A percentile compares a stretch with the other conserved stretches of the same genome.
Conservation (phyloP, 225 moss, liverwort and hornwort species). For the Polytrichum formosum region DNA sequence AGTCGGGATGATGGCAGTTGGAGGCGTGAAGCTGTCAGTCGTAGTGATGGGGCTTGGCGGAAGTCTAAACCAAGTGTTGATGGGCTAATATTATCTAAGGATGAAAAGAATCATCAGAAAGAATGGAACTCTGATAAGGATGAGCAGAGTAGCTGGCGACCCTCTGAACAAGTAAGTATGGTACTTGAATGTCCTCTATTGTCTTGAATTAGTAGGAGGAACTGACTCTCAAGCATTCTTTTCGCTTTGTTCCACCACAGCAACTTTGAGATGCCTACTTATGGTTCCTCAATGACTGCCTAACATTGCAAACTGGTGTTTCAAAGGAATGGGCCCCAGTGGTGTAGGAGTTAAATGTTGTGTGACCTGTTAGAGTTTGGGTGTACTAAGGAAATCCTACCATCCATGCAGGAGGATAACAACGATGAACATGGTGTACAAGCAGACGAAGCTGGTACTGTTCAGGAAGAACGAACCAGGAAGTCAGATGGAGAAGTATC, state of each 20-base stretch:
- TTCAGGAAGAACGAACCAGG: slow-evolving; percentile 6
- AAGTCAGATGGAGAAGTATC: not conserved
- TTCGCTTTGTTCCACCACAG: too few relatives aligned
- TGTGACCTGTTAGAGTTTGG: too few relatives aligned
- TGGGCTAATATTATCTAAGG: slow-evolving; percentile 22
- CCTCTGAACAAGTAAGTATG: not conserved
- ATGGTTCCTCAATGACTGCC: too few relatives aligned
- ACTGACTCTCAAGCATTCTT: too few relatives aligned
- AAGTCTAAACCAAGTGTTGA: slow-evolving; percentile 42
- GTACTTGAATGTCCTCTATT: too few relatives aligned
- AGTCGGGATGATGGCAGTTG: slow-evolving; percentile 38
- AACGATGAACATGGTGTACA: not conserved
- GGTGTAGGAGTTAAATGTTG: too few relatives aligned
- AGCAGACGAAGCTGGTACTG: not conserved
- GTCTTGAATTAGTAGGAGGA: too few relatives aligned
- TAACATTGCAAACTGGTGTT: too few relatives aligned
- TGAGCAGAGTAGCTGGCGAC: slow-evolving; percentile 38
- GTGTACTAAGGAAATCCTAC: not conserved
- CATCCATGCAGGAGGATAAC: not conserved
- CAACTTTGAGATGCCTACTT: too few relatives aligned
- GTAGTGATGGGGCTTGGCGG: slow-evolving; percentile 64
- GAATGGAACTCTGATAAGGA: slow-evolving; percentile 29
- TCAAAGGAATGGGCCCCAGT: too few relatives aligned
- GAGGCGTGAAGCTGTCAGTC: slow-evolving; percentile 34
- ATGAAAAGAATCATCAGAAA: slow-evolving; percentile 42